Evolutionary conservation across 768 basidiomycete species (phyloP).

Genomic region (Boletus eberwhitei): DNA sequence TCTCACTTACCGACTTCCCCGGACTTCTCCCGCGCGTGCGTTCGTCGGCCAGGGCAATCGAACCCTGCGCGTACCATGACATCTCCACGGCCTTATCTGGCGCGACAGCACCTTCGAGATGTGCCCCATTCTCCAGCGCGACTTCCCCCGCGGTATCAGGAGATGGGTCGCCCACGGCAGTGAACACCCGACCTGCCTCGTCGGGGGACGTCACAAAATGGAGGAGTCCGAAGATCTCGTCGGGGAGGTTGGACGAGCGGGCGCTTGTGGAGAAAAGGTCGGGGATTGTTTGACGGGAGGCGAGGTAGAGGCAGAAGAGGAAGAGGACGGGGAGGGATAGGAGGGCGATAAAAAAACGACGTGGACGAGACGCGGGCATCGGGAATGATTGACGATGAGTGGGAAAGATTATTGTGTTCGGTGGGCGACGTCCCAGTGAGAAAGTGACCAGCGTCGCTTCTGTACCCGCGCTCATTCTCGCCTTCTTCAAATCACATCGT

Average conservation of each 20-base stretch:
- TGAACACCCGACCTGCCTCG: conserved; percentile 18
- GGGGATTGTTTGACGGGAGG: conserved; percentile 34
- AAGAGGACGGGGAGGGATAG: conserved; percentile 34
- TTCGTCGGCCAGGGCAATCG: conserved; percentile 3
- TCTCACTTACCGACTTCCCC: conserved; percentile 40
- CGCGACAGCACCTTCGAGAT: conserved; percentile 38
- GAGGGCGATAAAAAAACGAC: conserved; percentile 42
- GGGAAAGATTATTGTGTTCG: too few relatives aligned
- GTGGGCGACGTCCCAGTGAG: too few relatives aligned
- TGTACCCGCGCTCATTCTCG: too few relatives aligned
- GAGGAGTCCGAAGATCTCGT: conserved; percentile 71
- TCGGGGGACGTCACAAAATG: conserved; percentile 52
- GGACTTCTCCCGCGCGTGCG: conserved; percentile 6
- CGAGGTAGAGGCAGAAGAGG: conserved; percentile 39
- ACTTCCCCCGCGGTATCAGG: background rate
- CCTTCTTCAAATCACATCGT: too few relatives aligned
- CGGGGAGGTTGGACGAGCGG: conserved; percentile 37
- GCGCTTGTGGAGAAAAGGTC: conserved; percentile 38
- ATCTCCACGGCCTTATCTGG: conserved; percentile 48
- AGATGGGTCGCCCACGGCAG: conserved; percentile 16
- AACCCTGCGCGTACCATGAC: conserved; percentile 52
- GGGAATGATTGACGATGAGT: too few relatives aligned
- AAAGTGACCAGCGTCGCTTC: too few relatives aligned
- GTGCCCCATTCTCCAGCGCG: background rate
- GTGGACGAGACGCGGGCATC: conserved; percentile 36